Base-by-base conservation (phyloP, 2,329 filamentous ascomycete genomes). In the Penicillium brasilianum region DNA sequence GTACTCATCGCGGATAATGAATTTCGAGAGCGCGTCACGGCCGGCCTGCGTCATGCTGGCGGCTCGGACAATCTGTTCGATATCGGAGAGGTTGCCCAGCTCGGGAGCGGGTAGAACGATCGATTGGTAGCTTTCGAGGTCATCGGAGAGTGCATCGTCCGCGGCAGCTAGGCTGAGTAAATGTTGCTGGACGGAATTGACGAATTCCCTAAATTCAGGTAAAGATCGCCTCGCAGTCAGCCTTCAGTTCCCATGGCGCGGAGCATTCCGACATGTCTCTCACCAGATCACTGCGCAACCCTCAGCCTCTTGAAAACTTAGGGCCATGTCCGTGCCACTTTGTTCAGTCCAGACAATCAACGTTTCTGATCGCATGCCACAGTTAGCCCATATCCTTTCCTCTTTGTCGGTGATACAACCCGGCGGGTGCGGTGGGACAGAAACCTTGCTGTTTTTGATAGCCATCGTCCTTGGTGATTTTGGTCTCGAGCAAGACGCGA, bases 401-500 rank as follows among this genome's bases (percentile, higher is more conserved):
- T 36, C 37, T 22, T 43, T 32, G 60, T 52, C 48, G 63, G 61
- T 66, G 60, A 62, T 43, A 57, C 57, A 60, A 55, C 50, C n/a
- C 56, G 32, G 62, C 36, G 55, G 41, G 51, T 32, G 57, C 75
- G 81, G 71, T 50, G 60, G 65, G 57, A 62, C 62, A 58, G 61
- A 65, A 85, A 90, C 92, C 92, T 89, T 98, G 94, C 78, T 99
- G 95, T 80, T 97, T 97, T 80, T 98, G 93, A 75, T 98, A 98
- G 61, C 91, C 91, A 86, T 98, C 94, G 73, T 97, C 93, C 77
- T 93, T 96, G 64, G 88, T 87, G 66, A 99, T 96, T 73, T 87
- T 90, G 39, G 94, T 97, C 78, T 97, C 92, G 61, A 99, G 83
- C 39, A 99, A 83, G 66, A 92, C 86, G 66, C 92, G 88, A 56